Evolutionary conservation across 2,329 filamentous ascomycete genomes (phyloP).

Genomic region (Ceratocystis destructans): DNA sequence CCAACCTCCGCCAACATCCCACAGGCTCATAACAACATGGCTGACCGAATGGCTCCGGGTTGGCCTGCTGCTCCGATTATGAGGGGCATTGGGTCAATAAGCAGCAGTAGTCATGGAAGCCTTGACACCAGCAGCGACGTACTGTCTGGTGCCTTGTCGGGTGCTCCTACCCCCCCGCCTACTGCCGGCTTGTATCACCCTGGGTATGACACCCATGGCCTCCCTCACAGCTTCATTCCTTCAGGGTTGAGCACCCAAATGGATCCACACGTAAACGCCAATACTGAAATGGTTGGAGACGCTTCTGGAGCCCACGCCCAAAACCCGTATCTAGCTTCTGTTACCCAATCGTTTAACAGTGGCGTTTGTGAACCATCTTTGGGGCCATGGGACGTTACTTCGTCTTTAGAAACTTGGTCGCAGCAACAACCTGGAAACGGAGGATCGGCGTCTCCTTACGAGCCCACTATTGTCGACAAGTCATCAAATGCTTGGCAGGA

Average conservation of each 20-base stretch:
- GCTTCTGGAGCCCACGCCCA: not conserved
- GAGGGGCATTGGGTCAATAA: constrained; percentile 17
- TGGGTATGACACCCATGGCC: not conserved
- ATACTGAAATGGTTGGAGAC: not conserved
- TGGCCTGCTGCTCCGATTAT: constrained; percentile 13
- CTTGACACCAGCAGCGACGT: constrained; percentile 16
- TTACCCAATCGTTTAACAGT: constrained; percentile 12
- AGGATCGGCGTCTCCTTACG: constrained; percentile 14
- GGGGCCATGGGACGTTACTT: constrained; percentile 11
- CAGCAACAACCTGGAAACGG: constrained; percentile 7
- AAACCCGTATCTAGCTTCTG: constrained; percentile 9
- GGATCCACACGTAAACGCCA: not conserved
- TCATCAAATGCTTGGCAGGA: constrained; percentile 10
- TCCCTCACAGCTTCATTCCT: constrained; percentile 7
- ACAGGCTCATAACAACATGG: not conserved
- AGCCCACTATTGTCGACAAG: constrained; percentile 17
- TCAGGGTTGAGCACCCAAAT: constrained; percentile 7
- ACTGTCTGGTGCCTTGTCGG: constrained; percentile 6
- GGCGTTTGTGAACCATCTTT: constrained; percentile 11
- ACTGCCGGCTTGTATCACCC: constrained; percentile 4
- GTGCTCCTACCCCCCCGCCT: constrained; percentile 13
- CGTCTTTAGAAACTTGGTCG: constrained; percentile 10
- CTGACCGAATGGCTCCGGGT: constrained; percentile 5
- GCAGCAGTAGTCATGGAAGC: constrained; percentile 14
- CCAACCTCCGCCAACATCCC: constrained; percentile 31